Evolutionary conservation across 1,284 basidiomycete genomes (phyloP).

Genomic region (Schizophyllum commune): DNA sequence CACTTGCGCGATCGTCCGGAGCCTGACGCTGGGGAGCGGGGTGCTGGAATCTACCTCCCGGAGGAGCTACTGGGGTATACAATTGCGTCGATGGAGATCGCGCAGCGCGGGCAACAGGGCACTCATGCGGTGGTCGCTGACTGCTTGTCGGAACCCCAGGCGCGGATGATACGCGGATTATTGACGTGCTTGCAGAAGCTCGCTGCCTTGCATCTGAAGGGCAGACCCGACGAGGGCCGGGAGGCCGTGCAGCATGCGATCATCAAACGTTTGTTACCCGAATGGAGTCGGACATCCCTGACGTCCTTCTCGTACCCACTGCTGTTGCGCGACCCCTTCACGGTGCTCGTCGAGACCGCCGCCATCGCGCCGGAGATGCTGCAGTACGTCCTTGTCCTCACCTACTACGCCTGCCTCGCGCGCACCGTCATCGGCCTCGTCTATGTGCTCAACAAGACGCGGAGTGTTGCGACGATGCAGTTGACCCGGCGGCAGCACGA

Average conservation of each 20-base stretch:
- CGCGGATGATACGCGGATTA: slow-evolving; percentile 70
- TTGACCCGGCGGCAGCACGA: slow-evolving; percentile 42
- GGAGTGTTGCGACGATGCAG: slow-evolving; percentile 40
- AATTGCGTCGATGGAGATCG: slow-evolving; percentile 74
- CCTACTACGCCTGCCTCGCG: slow-evolving; percentile 85
- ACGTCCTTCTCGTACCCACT: slow-evolving; percentile 72
- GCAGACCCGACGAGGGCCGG: slow-evolving; percentile 58
- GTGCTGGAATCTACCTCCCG: slow-evolving; percentile 78
- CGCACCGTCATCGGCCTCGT: slow-evolving; percentile 79
- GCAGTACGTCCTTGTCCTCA: slow-evolving; percentile 74
- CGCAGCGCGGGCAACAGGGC: slow-evolving; percentile 50
- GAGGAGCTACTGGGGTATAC: slow-evolving; percentile 91
- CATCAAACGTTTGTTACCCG: slow-evolving; percentile 80
- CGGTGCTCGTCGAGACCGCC: slow-evolving; percentile 81
- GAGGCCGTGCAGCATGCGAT: slow-evolving; percentile 76
- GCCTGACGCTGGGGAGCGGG: slow-evolving; percentile 63
- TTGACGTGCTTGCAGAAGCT: slow-evolving; percentile 64
- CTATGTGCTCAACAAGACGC: slow-evolving; percentile 67
- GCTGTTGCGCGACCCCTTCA: slow-evolving; percentile 81
- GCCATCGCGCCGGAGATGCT: slow-evolving; percentile 85
- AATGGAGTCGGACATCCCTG: slow-evolving; percentile 80
- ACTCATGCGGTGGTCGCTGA: slow-evolving; percentile 46
- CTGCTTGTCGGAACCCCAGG: slow-evolving; percentile 70
- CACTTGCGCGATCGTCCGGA: slow-evolving; percentile 70
- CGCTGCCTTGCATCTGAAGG: slow-evolving; percentile 60